phyloP scores from a whole-genome alignment of 768 basidiomycete genomes.

The Termitomyces sp. region DNA sequence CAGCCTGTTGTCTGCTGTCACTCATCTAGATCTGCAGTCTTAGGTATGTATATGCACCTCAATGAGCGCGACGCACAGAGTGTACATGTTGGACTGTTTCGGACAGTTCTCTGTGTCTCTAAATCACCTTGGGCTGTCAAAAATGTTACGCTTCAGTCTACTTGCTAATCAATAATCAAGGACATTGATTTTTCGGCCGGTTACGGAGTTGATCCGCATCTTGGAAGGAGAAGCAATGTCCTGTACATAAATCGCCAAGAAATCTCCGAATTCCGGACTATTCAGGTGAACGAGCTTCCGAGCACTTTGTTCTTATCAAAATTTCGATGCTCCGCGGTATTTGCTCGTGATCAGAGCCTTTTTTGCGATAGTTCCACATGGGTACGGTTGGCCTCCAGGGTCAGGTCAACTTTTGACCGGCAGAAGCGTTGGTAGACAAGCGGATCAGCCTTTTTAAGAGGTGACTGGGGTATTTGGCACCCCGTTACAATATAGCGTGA shows the following conservation, averaged over 20 bases:
- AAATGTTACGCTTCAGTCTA: not conserved
- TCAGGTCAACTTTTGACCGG: too few species aligned
- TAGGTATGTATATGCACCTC: not conserved
- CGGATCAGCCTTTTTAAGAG: too few species aligned
- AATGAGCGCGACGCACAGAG: not conserved
- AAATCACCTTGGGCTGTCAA: not conserved
- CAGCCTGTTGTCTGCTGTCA: not conserved
- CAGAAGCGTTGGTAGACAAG: too few species aligned
- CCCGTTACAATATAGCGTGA: too few species aligned
- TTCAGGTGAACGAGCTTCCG: not conserved
- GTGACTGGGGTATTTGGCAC: too few species aligned
- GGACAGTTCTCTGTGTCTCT: not conserved
- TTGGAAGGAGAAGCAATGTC: not conserved
- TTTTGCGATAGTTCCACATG: not conserved
- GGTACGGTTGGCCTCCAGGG: too few species aligned
- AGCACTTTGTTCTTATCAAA: not conserved
- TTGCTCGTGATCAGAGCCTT: not conserved
- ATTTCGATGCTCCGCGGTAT: not conserved
- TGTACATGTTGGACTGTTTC: not conserved
- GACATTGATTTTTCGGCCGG: not conserved
- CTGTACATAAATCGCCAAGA: not conserved
- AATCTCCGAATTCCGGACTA: not conserved
- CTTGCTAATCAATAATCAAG: not conserved
- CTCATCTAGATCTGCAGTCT: too few species aligned
- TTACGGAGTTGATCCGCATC: not conserved